These are phyloP conservation scores for Tephrocybe sp. DNA, from an alignment of 768 basidiomycete species.

Conservation along the genomic window DNA sequence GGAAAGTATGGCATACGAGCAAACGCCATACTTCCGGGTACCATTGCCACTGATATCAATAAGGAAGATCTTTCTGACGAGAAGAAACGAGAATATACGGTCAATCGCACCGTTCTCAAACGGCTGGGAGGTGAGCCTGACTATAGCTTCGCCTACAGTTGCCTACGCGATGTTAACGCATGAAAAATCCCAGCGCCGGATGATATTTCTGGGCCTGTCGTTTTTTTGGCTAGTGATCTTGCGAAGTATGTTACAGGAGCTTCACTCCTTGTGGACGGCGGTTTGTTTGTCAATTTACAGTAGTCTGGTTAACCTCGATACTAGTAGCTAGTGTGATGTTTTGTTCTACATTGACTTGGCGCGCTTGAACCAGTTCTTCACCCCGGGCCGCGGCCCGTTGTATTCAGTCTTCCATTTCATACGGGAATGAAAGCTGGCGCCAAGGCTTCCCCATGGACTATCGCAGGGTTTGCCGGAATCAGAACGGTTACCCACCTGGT, in stretches of 20 bases:
- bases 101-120: slow-evolving; percentile 61
- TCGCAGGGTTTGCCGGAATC: slow-evolving; percentile 52
- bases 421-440: slow-evolving; percentile 24
- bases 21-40: slow-evolving; percentile 71
- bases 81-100: slow-evolving; percentile 59
- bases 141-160: background rate
- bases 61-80: slow-evolving; percentile 65
- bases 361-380: background rate
- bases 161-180: too few relatives aligned
- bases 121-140: slow-evolving; percentile 53
- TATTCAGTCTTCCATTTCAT: background rate
- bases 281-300: slow-evolving; percentile 72
- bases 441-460: slow-evolving; percentile 41
- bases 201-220: slow-evolving; percentile 71
- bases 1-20: slow-evolving; percentile 76
- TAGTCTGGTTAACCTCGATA: slow-evolving; percentile 22
- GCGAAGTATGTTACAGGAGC: slow-evolving; percentile 70
- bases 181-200: slow-evolving; percentile 42
- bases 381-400: slow-evolving; percentile 12
- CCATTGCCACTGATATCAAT: slow-evolving; percentile 77
- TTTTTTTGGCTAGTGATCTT: slow-evolving; percentile 72
- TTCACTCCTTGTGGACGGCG: slow-evolving; percentile 67
- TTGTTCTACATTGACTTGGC: background rate
- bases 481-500: slow-evolving; percentile 51
- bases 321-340: too few relatives aligned